Evolutionary conservation across 2,329 filamentous ascomycete genomes (phyloP), one percentile per base, ranked within the genome.

Genomic region (Colletotrichum graminicola): DNA sequence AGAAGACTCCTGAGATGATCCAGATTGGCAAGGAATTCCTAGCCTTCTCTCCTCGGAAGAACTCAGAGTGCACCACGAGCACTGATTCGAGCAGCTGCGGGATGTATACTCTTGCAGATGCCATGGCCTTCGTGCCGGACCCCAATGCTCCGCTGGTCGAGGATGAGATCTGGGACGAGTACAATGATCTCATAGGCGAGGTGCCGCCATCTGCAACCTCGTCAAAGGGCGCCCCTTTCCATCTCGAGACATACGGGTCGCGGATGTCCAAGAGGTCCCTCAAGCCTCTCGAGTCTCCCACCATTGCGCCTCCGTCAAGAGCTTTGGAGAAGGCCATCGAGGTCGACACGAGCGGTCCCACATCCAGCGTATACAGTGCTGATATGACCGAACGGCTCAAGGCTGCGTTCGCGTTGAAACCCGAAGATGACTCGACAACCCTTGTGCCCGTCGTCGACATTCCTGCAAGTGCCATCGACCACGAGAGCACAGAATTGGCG

Each of bases 121-220:
- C 91, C 4, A 93, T 90, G 21, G 91, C 93, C 8, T 82, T 94
- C 2, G 84, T 93, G 29, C 92, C 92, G 0, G 82, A 84, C 3
- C 85, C 89, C 1, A 85, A 84, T 55, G 89, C 90, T 5, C 91
- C 89, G 0, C 86, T 91, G 5, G 89, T 84, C 1, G 93, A 97
- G 74, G 95, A 98, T 76, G 95, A 98, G 78, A 88, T 97, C 1
- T 98, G 95, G 95, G 91, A 95, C 62, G 95, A 97, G 80, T 98
- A 97, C 78, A 91, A 98, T 75, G 95, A 98, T 76, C 84, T 98
- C 16, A 88, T 98, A 65, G 93, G 93, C 63, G 91, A 93, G 14
- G 81, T 81, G 1, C 85, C 86, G 2, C 81, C 82, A 1, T 90
- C 89, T 0, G 82, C 86, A 6, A 87, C 85, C 1, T 90, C 88